A percentile compares a stretch with the other conserved stretches of the same genome.
Conservation (phyloP, 345 rosid species). For the Raphanus sativus region DNA sequence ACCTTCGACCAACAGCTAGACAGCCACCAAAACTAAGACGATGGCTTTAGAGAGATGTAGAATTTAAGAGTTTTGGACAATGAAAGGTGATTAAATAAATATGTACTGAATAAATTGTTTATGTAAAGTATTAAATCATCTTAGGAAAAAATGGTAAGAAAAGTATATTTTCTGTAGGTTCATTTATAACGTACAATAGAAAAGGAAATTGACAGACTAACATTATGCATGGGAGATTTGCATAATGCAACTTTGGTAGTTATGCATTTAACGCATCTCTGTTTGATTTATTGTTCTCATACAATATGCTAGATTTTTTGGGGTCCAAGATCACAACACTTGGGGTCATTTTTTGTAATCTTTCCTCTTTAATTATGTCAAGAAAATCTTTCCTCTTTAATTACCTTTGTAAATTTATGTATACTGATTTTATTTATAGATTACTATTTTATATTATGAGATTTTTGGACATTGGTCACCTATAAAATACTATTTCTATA, state of each 20-base stretch:
- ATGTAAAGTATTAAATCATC: background rate
- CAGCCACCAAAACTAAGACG: slow-evolving; percentile 25
- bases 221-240: slow-evolving; percentile 15
- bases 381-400: background rate
- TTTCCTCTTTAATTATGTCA: background rate
- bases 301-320: background rate
- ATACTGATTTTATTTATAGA: background rate
- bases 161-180: background rate
- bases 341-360: background rate
- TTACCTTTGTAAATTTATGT: background rate
- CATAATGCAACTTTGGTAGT: background rate
- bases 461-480: background rate
- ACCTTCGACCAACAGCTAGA: slow-evolving; percentile 16
- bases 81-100: slow-evolving; percentile 2
- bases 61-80: slow-evolving; percentile 8
- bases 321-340: background rate
- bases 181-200: background rate
- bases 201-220: slow-evolving; percentile 24
- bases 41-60: slow-evolving; percentile 23
- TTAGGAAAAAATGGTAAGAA: background rate
- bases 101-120: slow-evolving; percentile 3
- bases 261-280: slow-evolving; percentile 2
- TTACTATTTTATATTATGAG: background rate
- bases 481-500: background rate
- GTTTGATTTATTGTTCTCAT: too few relatives aligned